phyloP scores from a whole-genome alignment of 495 filamentous ascomycete genomes.

The Pyrenula aspistea region DNA sequence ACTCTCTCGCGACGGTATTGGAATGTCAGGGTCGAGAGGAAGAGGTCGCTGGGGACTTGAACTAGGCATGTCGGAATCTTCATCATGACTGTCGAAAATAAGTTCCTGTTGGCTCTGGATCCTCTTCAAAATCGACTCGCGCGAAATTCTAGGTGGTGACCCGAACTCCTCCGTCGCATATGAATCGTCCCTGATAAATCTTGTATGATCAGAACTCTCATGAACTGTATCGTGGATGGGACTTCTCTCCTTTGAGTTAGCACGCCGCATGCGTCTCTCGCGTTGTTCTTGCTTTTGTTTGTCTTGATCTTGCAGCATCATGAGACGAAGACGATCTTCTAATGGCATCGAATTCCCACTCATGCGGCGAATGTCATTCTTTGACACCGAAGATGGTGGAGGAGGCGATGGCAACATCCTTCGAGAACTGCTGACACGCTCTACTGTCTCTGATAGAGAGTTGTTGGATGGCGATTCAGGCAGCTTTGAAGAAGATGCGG shows the following conservation, averaged over 20 bases:
- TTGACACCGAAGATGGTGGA: slow-evolving; percentile 45
- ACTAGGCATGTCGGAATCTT: slow-evolving; percentile 45
- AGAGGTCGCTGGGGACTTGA: neutral
- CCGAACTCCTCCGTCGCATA: slow-evolving; percentile 47
- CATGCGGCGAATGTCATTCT: slow-evolving; percentile 59
- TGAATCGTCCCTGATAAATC: slow-evolving; percentile 19
- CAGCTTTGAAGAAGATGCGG: slow-evolving; percentile 20
- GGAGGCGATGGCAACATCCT: slow-evolving; percentile 57
- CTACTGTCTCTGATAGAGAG: slow-evolving; percentile 43
- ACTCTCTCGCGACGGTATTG: slow-evolving; percentile 62
- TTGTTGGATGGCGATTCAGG: neutral
- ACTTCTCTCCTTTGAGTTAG: slow-evolving; percentile 15
- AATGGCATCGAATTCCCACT: slow-evolving; percentile 59
- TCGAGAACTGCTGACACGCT: slow-evolving; percentile 47
- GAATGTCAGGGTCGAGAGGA: slow-evolving; percentile 66
- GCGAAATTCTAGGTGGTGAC: slow-evolving; percentile 67
- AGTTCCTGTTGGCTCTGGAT: slow-evolving; percentile 47
- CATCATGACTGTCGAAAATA: slow-evolving; percentile 38
- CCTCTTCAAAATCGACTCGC: slow-evolving; percentile 83
- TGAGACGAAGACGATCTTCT: slow-evolving; percentile 68
- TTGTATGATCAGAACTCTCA: slow-evolving; percentile 12
- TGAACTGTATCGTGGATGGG: slow-evolving; percentile 5
- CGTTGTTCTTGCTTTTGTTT: slow-evolving; percentile 45
- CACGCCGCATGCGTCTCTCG: slow-evolving; percentile 48
- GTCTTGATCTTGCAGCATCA: slow-evolving; percentile 61